Conservation (phyloP, 495 filamentous ascomycete genomes). For the Talaromyces liani region DNA sequence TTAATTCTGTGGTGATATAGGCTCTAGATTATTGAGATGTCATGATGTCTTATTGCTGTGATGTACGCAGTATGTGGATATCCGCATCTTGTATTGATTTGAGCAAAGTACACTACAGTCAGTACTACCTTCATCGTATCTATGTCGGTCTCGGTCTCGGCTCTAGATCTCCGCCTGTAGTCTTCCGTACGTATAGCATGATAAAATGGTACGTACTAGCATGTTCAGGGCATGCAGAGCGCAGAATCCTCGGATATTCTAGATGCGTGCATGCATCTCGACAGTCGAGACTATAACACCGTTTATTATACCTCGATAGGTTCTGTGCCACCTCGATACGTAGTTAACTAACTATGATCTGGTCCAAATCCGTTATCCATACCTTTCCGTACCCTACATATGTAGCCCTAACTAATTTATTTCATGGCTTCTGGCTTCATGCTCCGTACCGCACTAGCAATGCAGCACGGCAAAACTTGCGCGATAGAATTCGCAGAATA, state of each 20-base stretch:
- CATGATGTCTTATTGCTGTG: background rate
- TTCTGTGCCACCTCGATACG: no score
- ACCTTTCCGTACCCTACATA: no score
- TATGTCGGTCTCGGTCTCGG: background rate
- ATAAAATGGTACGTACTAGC: background rate
- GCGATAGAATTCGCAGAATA: background rate
- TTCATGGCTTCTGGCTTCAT: background rate
- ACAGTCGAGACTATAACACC: background rate
- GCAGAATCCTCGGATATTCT: background rate
- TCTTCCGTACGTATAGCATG: background rate
- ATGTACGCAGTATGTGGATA: background rate
- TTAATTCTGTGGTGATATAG: background rate
- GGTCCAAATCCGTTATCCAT: no score
- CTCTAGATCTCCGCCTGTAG: background rate
- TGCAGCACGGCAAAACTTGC: background rate
- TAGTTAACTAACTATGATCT: no score
- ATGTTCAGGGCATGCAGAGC: background rate
- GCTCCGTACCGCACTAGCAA: background rate
- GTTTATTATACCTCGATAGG: background rate
- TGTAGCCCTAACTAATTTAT: background rate
- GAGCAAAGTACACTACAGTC: background rate
- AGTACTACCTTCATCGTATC: background rate
- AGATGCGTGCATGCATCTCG: background rate
- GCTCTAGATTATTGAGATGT: background rate
- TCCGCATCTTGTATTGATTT: background rate